A percentile compares a stretch with the other conserved stretches of the same genome.
Evolutionary conservation across 352 stramenopile species (phyloP).

Genomic region (Pythium phragmitis): DNA sequence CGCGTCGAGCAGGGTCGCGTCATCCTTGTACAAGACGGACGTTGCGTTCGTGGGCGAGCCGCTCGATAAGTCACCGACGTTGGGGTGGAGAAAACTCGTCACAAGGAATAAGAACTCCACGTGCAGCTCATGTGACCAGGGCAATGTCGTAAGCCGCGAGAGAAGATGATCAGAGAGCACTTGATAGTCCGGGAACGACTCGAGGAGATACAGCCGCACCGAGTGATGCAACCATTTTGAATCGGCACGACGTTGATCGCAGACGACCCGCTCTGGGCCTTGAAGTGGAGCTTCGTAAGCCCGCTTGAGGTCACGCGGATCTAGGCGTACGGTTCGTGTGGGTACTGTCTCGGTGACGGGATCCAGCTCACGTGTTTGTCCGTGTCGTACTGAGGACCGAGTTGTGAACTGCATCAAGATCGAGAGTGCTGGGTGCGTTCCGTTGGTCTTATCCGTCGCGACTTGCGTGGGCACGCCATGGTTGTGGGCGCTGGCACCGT

Average conservation of each 20-base stretch:
- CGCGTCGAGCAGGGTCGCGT: constrained; percentile 54
- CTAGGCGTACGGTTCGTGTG: constrained; percentile 22
- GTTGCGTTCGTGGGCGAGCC: constrained; percentile 51
- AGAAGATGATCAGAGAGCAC: constrained; percentile 53
- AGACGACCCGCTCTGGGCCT: constrained; percentile 53
- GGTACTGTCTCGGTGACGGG: constrained; percentile 19
- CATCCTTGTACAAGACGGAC: constrained; percentile 55
- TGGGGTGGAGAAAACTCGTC: constrained; percentile 54
- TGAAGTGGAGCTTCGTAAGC: constrained; percentile 68
- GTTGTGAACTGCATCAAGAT: constrained; percentile 32
- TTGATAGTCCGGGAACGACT: constrained; percentile 57
- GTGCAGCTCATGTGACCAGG: constrained; percentile 46
- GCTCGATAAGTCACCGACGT: constrained; percentile 4
- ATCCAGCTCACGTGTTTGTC: constrained; percentile 19
- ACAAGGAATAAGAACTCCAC: constrained; percentile 63
- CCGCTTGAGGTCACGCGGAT: constrained; percentile 45
- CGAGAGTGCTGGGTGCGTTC: constrained; percentile 33
- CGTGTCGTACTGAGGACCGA: constrained; percentile 2
- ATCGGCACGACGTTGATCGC: constrained; percentile 43
- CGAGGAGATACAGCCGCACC: constrained; percentile 39
- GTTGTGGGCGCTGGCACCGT: constrained; percentile 30
- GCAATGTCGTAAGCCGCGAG: constrained; percentile 35
- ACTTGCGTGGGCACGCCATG: constrained; percentile 34
- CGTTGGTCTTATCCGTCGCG: constrained; percentile 32
- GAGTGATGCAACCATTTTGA: constrained; percentile 42